These are phyloP conservation scores for Mycocentrospora acerina DNA, from an alignment of 2,329 filamentous ascomycete genomes.

Conservation along the genomic window DNA sequence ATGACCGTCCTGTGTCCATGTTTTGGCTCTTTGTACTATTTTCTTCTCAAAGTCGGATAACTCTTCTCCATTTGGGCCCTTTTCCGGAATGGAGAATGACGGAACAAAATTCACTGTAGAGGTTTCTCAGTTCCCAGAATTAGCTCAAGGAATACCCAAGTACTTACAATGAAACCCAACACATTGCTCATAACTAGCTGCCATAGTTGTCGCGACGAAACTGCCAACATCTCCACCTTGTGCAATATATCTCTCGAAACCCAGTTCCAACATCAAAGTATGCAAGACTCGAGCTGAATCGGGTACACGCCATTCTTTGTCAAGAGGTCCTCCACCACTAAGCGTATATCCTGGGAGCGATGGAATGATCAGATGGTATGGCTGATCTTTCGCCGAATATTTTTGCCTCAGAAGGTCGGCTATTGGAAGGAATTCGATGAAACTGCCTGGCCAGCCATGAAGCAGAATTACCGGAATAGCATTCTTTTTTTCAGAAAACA, in stretches of 20 bases:
- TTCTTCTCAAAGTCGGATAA: constrained; percentile 19
- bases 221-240: constrained; percentile 62
- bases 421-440: constrained; percentile 60
- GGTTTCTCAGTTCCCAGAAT: too few relatives aligned
- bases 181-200: constrained; percentile 47
- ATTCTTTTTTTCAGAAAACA: constrained; percentile 56
- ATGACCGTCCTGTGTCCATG: constrained; percentile 46
- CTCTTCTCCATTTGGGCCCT: constrained; percentile 10
- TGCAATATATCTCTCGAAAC: constrained; percentile 57
- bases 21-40: constrained; percentile 8
- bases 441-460: constrained; percentile 60
- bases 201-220: constrained; percentile 46
- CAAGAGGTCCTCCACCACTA: constrained; percentile 49
- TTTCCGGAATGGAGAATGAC: constrained; percentile 30
- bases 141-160: too few relatives aligned
- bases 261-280: constrained; percentile 57
- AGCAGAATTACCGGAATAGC: constrained; percentile 56
- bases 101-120: too few relatives aligned
- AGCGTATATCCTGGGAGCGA: constrained; percentile 59
- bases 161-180: constrained; percentile 45
- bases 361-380: constrained; percentile 61
- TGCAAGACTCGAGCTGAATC: constrained; percentile 51
- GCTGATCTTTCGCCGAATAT: constrained; percentile 53
- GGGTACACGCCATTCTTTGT: constrained; percentile 46
- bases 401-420: constrained; percentile 49